Base-by-base conservation (phyloP, 2,329 filamentous ascomycete species). In the Colletotrichum costaricense region DNA sequence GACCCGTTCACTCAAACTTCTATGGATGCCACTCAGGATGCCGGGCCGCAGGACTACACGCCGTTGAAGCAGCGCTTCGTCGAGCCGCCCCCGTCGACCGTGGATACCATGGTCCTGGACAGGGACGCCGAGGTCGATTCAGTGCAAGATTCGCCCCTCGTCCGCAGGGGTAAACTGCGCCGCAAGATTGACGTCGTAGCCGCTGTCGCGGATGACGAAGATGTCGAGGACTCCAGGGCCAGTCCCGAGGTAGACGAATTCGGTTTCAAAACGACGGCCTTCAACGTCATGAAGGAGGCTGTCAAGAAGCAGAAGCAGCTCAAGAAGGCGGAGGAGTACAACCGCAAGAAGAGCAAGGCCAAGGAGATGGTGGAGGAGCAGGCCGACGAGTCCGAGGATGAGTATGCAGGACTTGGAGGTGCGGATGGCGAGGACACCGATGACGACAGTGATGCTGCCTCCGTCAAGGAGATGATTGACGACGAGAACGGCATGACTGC, bases 361-460 rank as follows among this genome's bases (percentile, higher is more conserved):
- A 95, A 92, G 78, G 92, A 93, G 28, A 94, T 98, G 89, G 88
- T 99, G 49, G 91, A 98, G 76, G 97, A 98, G 76, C 95, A 97
- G 80, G 96, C 97, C 74, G 94, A 98, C 78, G 97, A 99, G 83
- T 99, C 97, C 0, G 97, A 99, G 80, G 97, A 99, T 80, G 97
- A 99, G 82, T 99, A 98, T 81, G 96, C 95, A 52, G 97, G 97
- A 5, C 87, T 99, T 11, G 97, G 97, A 76, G 97, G 97, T 75
- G 93, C 87, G 12, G 96, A 95, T 82, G 95, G 96, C 73, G 96
- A 98, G 76, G 94, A 96, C 76, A 93, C 89, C 56, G 93, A 92
- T 68, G 93, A 95, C 72, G 90, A 94, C 73, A 93, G 93, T 46
- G 92, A 93, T 46, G 92, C 92, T 35, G 90, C 83, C 14, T 88